These are phyloP conservation scores for Dryas integrifolia DNA, from an alignment of 331 rosid genomes.

Conservation along the genomic window DNA sequence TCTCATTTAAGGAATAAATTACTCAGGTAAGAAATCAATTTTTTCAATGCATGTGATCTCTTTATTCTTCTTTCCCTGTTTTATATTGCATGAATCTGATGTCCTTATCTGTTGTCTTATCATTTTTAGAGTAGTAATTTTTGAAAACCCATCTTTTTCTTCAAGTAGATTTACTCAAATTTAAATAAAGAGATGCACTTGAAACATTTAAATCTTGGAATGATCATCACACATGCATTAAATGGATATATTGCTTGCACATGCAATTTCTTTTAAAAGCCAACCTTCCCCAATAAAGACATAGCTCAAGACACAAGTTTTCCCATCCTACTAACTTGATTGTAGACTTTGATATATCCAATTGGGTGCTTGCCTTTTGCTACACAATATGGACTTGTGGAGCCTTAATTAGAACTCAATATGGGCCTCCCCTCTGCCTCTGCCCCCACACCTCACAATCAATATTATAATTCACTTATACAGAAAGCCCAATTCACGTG, in stretches of 20 bases:
- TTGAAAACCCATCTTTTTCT: not conserved
- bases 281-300: not conserved
- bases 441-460: not conserved
- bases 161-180: not conserved
- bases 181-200: not conserved
- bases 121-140: not conserved
- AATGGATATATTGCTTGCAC: not conserved
- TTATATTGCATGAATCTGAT: not conserved
- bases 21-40: not conserved
- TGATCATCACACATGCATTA: not conserved
- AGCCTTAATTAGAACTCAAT: not conserved
- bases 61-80: not conserved
- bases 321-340: not conserved
- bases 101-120: not conserved
- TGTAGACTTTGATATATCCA: not conserved
- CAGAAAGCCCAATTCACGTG: not conserved
- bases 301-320: not conserved
- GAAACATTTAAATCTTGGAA: not conserved
- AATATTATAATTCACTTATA: not conserved
- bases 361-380: not conserved
- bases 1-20: not conserved
- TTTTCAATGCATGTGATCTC: not conserved
- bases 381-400: not conserved
- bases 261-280: not conserved
- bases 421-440: not conserved